Percentiles rank a stretch among this genome's conserved stretches.
Conservation (phyloP, 805 yeast species). For the Teunomyces stri region DNA sequence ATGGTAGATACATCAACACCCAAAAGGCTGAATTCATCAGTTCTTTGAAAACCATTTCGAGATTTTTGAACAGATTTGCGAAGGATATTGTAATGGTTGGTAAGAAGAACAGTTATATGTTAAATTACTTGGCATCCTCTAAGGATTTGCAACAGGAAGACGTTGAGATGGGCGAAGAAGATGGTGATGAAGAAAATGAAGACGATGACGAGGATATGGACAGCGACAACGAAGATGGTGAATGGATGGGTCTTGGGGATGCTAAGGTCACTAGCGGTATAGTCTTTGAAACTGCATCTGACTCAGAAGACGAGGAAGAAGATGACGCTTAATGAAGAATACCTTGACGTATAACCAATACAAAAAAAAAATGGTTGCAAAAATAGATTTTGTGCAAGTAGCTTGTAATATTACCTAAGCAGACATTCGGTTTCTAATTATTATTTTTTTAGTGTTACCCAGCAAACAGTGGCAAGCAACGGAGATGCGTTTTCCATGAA, state of each 20-base stretch:
- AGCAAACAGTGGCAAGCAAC: not conserved
- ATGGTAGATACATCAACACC: conserved; percentile 70
- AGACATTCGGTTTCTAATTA: too few species aligned
- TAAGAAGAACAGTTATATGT: conserved; percentile 52
- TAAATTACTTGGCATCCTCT: conserved; percentile 44
- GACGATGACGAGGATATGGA: conserved; percentile 13
- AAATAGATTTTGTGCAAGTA: not conserved
- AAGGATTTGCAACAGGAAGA: conserved; percentile 6
- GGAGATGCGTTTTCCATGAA: not conserved
- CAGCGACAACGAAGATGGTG: conserved; percentile 27
- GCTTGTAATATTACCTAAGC: too few species aligned
- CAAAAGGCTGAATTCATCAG: conserved; percentile 63
- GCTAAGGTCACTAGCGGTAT: conserved; percentile 7
- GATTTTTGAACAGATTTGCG: conserved; percentile 70
- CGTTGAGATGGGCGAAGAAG: conserved; percentile 4
- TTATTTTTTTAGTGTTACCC: too few species aligned
- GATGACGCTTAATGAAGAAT: conserved; percentile 19
- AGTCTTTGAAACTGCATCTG: conserved; percentile 1
- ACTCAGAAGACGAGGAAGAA: conserved; percentile 30
- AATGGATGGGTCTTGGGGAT: conserved; percentile 33
- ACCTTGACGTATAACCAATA: not conserved
- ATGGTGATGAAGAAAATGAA: conserved; percentile 14
- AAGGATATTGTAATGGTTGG: conserved; percentile 65
- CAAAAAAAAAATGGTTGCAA: conserved; percentile 1
- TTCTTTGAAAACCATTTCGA: conserved; percentile 65